phyloP scores from a whole-genome alignment of 2,329 filamentous ascomycete genomes.

The Lecanoromycetidae sp. region DNA sequence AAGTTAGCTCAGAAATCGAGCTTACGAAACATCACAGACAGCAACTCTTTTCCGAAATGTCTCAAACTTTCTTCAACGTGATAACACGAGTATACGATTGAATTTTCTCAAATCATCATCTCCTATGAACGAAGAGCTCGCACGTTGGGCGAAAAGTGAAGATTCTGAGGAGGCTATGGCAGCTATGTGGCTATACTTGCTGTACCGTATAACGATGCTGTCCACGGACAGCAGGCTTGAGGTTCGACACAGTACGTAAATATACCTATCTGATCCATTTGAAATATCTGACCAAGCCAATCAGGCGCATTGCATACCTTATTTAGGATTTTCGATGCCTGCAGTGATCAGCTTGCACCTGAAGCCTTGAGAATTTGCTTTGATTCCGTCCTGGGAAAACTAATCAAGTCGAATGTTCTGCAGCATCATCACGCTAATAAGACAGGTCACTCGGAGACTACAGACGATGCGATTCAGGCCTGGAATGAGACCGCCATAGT shows the following conservation, averaged over 20 bases:
- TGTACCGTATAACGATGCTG: slow-evolving; percentile 58
- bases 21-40: slow-evolving; percentile 40
- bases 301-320: slow-evolving; percentile 67
- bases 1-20: no score
- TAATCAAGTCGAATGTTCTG: slow-evolving; percentile 57
- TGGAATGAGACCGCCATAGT: slow-evolving; percentile 32
- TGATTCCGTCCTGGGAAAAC: slow-evolving; percentile 65
- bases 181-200: slow-evolving; percentile 65
- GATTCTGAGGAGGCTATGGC: not conserved
- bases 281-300: slow-evolving; percentile 26
- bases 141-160: slow-evolving; percentile 5
- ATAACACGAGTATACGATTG: slow-evolving; percentile 30
- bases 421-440: slow-evolving; percentile 35
- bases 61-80: slow-evolving; percentile 64
- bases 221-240: slow-evolving; percentile 62
- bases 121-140: slow-evolving; percentile 12
- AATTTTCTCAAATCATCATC: not conserved
- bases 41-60: slow-evolving; percentile 95
- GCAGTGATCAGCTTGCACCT: slow-evolving; percentile 65
- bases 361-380: slow-evolving; percentile 77
- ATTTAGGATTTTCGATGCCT: slow-evolving; percentile 81
- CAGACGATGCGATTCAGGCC: slow-evolving; percentile 11
- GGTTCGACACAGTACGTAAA: slow-evolving; percentile 55
- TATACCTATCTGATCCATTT: slow-evolving; percentile 19
- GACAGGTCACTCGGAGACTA: slow-evolving; percentile 21